A percentile compares a stretch with the other conserved stretches of the same genome.
These are phyloP conservation scores for Hygrocybe punicea DNA, from an alignment of 768 basidiomycete species.

Conservation along the genomic window DNA sequence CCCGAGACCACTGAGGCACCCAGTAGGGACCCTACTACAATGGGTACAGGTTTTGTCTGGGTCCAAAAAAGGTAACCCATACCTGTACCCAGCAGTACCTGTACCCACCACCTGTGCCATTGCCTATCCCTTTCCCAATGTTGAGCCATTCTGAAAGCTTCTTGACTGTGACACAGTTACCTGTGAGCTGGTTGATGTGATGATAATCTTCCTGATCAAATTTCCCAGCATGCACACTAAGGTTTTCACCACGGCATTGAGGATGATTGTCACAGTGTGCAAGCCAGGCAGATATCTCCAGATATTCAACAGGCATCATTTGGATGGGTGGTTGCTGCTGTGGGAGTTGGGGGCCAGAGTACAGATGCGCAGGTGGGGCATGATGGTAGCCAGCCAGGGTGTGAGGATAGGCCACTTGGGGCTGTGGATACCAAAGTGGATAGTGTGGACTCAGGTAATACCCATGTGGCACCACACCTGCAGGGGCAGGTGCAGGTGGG, in stretches of 20 bases:
- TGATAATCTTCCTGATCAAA: neutral
- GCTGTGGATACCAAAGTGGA: neutral
- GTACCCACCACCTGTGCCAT: too few species aligned
- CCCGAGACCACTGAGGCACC: too few species aligned
- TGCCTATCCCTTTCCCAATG: neutral
- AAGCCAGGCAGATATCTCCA: neutral
- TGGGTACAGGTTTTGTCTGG: too few species aligned
- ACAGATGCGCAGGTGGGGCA: too few species aligned
- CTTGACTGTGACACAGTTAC: neutral
- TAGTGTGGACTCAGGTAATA: too few species aligned
- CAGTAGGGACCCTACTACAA: too few species aligned
- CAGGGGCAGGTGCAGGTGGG: neutral
- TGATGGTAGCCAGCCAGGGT: neutral
- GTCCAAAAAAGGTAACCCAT: too few species aligned
- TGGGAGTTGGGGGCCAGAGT: too few species aligned
- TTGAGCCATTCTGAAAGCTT: neutral
- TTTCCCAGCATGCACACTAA: neutral
- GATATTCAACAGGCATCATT: neutral
- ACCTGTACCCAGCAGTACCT: too few species aligned
- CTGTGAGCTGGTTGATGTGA: neutral
- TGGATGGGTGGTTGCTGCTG: too few species aligned
- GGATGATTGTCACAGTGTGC: neutral
- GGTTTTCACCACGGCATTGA: neutral
- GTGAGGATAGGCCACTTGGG: neutral
- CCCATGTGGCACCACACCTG: too few species aligned